Base-by-base conservation (phyloP, 768 basidiomycete species). In the Pleurotus tuber-regium region DNA sequence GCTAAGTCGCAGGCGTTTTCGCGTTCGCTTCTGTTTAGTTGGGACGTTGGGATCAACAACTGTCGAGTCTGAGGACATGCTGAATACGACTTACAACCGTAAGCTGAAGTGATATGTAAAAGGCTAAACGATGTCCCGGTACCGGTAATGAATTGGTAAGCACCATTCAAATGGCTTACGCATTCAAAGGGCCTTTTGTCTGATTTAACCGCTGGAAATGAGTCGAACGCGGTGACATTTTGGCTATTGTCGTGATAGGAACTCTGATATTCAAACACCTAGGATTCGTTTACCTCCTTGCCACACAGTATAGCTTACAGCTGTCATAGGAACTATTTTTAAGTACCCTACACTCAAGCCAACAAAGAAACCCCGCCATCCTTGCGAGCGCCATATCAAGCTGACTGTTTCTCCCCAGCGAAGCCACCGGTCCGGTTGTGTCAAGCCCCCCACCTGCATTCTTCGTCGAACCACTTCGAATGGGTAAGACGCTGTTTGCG, bases 281-380 rank as follows among this genome's bases (percentile, higher is more conserved):
- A 77, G 66, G 19, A 85, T 43, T 40, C 83, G 70, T 70, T 89
- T 89, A 61, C 82, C 77, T 54, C 82, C 73, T 65, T 94, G 89
- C 94, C 94, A 97, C n/a, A 87, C 87, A 8, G 91, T 77, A 61
- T 86, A 96, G 66, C 88, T 90, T 51, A 96, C 87, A 52, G 93
- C 92, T 19, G 87, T 96, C 94, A 98, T 96, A 10, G 96, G 96
- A 52, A 97, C 81, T 35, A 96, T 84, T 76, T 98, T 98, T 50
- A 98, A 60, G 69, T 92, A 97, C 2, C 96, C 96, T 59, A 98
- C 89, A 51, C 84, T 80, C 55, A 98, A 70, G 0, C 96, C 96
- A 25, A 97, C 84, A 62, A 86, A 98, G 68, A 97, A 97, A 2
- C 92, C 95, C 65, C 84, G 75, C 83, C 80, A 86, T 8, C 94